Percentiles rank a stretch among this genome's conserved stretches.
Evolutionary conservation across 2,329 filamentous ascomycete species (phyloP).

Genomic region (Penicillium sp.): DNA sequence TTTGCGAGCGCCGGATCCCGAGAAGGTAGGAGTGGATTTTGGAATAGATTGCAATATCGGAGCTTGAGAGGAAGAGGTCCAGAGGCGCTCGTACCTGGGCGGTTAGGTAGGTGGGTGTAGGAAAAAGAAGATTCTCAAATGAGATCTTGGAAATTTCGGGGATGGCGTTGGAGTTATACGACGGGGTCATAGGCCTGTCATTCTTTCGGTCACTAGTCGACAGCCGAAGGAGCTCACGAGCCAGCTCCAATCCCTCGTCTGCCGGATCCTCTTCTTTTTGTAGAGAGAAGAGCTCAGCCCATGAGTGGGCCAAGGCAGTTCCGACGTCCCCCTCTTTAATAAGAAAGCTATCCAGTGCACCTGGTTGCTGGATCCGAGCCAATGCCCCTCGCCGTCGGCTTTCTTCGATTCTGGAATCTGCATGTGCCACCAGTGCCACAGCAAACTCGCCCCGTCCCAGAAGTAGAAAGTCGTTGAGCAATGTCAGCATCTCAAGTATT

Average conservation of each 20-base stretch:
- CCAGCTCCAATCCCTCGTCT: slow-evolving; percentile 78
- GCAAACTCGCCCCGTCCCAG: slow-evolving; percentile 90
- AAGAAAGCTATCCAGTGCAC: slow-evolving; percentile 64
- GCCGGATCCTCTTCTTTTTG: slow-evolving; percentile 75
- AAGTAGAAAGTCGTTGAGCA: slow-evolving; percentile 85
- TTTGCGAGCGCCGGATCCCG: slow-evolving; percentile 81
- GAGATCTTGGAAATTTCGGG: slow-evolving; percentile 48
- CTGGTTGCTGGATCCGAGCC: slow-evolving; percentile 56
- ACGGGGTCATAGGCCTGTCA: slow-evolving; percentile 31
- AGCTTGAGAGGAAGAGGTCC: slow-evolving; percentile 79
- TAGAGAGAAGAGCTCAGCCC: slow-evolving; percentile 77
- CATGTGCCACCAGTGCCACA: slow-evolving; percentile 80
- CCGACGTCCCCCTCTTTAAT: slow-evolving; percentile 88
- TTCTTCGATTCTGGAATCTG: slow-evolving; percentile 76
- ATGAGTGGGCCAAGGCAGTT: slow-evolving; percentile 75
- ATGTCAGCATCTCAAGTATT: slow-evolving; percentile 74
- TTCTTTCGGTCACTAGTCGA: slow-evolving; percentile 48
- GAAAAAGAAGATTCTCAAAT: slow-evolving; percentile 83
- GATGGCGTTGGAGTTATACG: slow-evolving; percentile 24
- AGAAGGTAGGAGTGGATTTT: slow-evolving; percentile 86
- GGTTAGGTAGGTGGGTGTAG: slow-evolving; percentile 71
- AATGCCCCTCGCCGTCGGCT: slow-evolving; percentile 66
- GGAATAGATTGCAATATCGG: slow-evolving; percentile 79
- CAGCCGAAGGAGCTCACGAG: slow-evolving; percentile 75
- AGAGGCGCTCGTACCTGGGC: slow-evolving; percentile 78